A percentile compares a stretch with the other conserved stretches of the same genome.
These are phyloP conservation scores for Aspergillus proliferans DNA, from an alignment of 2,329 filamentous ascomycete species.

Conservation along the genomic window DNA sequence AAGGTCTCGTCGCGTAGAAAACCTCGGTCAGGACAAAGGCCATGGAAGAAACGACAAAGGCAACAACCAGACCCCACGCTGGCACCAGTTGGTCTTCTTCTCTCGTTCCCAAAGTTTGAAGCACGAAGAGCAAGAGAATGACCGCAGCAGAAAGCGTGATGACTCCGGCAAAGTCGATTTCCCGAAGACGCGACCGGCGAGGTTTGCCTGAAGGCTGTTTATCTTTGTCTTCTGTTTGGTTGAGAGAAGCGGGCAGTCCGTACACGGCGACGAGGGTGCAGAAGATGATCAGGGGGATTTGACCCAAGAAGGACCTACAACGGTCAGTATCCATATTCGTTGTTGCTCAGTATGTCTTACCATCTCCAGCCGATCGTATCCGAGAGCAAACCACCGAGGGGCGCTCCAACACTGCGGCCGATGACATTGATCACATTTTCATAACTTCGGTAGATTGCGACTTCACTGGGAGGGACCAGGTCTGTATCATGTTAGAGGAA, in stretches of 20 bases:
- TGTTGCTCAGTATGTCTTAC: slow-evolving; percentile 26
- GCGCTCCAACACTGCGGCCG: slow-evolving; percentile 53
- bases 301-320: slow-evolving; percentile 50
- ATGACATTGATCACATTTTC: slow-evolving; percentile 41
- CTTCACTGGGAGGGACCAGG: slow-evolving; percentile 38
- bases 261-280: slow-evolving; percentile 40
- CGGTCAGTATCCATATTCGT: background rate
- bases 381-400: slow-evolving; percentile 63
- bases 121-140: slow-evolving; percentile 3
- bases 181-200: background rate
- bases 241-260: slow-evolving; percentile 3
- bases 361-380: slow-evolving; percentile 67
- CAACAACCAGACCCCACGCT: background rate
- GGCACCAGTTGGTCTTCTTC: background rate
- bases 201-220: background rate
- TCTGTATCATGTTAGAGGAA: slow-evolving; percentile 18
- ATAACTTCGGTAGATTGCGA: slow-evolving; percentile 40
- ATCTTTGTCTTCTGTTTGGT: background rate
- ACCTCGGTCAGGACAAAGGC: slow-evolving; percentile 8
- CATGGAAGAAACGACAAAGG: background rate
- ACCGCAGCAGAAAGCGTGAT: slow-evolving; percentile 5
- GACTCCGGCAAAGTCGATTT: slow-evolving; percentile 10
- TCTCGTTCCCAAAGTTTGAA: slow-evolving; percentile 1
- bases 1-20: slow-evolving; percentile 11
- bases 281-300: slow-evolving; percentile 50